phyloP scores from a whole-genome alignment of 2,329 filamentous ascomycete species.

The Cadophora sp. region DNA sequence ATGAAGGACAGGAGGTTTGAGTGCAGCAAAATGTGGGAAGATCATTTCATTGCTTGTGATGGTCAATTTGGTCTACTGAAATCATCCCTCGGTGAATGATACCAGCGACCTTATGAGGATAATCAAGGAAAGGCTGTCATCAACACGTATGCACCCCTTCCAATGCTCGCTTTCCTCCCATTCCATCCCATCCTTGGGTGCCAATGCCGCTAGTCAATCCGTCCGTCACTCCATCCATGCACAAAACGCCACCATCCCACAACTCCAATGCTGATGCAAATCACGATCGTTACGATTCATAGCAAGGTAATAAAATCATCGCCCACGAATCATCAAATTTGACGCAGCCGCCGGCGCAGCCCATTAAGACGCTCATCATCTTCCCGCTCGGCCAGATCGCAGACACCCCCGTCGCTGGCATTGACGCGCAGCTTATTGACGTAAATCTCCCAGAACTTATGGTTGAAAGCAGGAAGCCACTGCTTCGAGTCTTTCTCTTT shows the following conservation, averaged over 20 bases:
- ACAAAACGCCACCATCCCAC: not conserved
- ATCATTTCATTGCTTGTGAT: no score
- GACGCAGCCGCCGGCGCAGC: not conserved
- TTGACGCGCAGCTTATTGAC: conserved; percentile 45
- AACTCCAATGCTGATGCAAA: conserved; percentile 8
- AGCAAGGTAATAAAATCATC: not conserved
- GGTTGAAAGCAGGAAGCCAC: conserved; percentile 33
- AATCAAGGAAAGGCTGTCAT: no score
- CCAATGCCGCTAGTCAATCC: not conserved
- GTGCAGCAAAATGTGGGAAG: no score
- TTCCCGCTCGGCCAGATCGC: conserved; percentile 31
- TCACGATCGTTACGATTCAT: not conserved
- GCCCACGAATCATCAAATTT: not conserved
- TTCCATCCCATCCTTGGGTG: not conserved
- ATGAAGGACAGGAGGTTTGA: no score
- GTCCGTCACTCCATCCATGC: not conserved
- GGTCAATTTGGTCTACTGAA: not conserved
- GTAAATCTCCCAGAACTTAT: conserved; percentile 42
- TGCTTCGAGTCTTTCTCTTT: conserved; percentile 11
- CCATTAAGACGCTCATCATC: conserved; percentile 16
- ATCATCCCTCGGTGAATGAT: not conserved
- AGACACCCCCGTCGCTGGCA: conserved; percentile 40
- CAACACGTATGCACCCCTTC: not conserved
- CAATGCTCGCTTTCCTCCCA: not conserved
- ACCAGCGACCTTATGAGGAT: not conserved